Evolutionary conservation across 2,329 filamentous ascomycete genomes (phyloP).

Genomic region (Neofusicoccum umdonicola): DNA sequence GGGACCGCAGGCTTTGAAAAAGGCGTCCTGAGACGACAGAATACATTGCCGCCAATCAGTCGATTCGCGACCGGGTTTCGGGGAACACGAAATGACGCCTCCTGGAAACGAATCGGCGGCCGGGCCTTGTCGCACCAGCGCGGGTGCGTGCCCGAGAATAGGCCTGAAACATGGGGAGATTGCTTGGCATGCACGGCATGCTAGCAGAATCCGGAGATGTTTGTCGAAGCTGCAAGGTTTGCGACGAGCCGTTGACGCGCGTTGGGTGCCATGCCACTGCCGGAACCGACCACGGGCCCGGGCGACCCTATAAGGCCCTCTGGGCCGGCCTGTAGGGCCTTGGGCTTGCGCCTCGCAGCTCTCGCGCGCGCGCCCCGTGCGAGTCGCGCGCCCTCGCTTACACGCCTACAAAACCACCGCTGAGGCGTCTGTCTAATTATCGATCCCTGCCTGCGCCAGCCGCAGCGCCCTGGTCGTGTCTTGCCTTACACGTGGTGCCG

Average conservation of each 20-base stretch:
- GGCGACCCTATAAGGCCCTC: background rate
- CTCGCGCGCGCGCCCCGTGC: too few species aligned
- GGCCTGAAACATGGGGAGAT: slow-evolving; percentile 10
- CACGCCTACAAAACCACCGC: too few species aligned
- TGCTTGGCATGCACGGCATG: background rate
- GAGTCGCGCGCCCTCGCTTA: too few species aligned
- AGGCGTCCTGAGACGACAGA: background rate
- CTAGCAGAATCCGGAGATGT: background rate
- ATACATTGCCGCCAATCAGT: background rate
- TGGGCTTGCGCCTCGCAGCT: too few species aligned
- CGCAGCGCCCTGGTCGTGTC: too few species aligned
- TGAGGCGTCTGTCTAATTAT: too few species aligned
- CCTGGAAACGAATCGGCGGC: slow-evolving; percentile 6
- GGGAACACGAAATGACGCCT: slow-evolving; percentile 10
- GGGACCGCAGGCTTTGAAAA: background rate
- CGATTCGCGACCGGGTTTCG: background rate
- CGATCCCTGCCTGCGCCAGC: too few species aligned
- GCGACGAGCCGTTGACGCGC: background rate
- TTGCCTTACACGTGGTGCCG: too few species aligned
- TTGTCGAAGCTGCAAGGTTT: slow-evolving; percentile 1
- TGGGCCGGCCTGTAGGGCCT: background rate
- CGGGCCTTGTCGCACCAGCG: background rate
- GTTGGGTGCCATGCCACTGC: background rate
- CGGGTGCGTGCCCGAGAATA: background rate
- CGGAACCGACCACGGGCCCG: background rate